Base-by-base conservation (phyloP, 345 rosid genomes). In the Clausena lansium region DNA sequence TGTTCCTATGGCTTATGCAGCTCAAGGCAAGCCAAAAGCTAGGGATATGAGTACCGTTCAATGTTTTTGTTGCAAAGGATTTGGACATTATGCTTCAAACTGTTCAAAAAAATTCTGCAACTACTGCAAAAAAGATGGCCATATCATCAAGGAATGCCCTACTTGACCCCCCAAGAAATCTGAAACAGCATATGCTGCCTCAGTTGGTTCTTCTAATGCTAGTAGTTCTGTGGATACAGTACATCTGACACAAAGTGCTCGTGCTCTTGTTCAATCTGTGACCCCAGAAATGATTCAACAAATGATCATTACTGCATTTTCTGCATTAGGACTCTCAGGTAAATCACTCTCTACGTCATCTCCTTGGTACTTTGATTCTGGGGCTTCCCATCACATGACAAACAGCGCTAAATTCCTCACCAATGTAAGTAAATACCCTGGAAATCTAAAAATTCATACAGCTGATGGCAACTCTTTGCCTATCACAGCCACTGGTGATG, bases 281-380 rank as follows among this genome's bases (percentile, higher is more conserved):
- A 60, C 76, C 0, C 78, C 1, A 45, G 27, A 59, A 58, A 81
- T 70, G 77, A 33, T 81, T 4, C 75, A 81, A 24, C 47, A 73
- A 24, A 77, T 81, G 54, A 78, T 58, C 4, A 15, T 77, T 50
- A 66, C 3, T 71, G 17, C 20, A 2, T 41, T 77, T 50, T 81
- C 22, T n/a, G 11, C 64, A 47, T 72, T 78, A 27, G 57, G 65
- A 6, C 36, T 80, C 14, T 59, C 39, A 38, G 15, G 50, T 10
- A 45, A 10, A 45, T 11, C 50, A 9, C 5, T 2, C 22, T 30
- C 58, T 36, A 45, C 50, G 2, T 7, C 38, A 35, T 54, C 33
- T 32, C 68, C 30, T n/a, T 75, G 66, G 65, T 24, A 50, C 10
- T 65, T 76, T 50, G 64, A 76, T 52, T 50, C 19, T 6, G 22